Evolutionary conservation across 2,329 filamentous ascomycete genomes (phyloP).

Genomic region (Tolypocladium album): DNA sequence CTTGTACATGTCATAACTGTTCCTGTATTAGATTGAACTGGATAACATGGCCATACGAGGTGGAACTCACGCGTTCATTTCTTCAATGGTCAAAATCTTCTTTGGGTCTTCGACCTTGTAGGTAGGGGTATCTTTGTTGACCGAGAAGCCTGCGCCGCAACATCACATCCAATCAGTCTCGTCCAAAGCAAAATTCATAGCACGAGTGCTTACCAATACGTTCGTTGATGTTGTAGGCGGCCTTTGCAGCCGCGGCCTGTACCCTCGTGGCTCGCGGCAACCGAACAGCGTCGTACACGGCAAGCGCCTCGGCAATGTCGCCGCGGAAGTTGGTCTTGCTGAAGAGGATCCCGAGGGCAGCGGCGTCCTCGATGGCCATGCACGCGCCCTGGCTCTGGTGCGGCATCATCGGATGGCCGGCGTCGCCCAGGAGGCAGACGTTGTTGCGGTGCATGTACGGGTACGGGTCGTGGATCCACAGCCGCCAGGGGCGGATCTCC

Average conservation of each 20-base stretch:
- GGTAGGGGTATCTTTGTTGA: conserved; percentile 41
- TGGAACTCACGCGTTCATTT: conserved; percentile 51
- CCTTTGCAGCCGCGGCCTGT: conserved; percentile 45
- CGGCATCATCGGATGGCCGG: conserved; percentile 57
- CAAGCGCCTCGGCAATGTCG: conserved; percentile 34
- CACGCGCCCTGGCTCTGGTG: conserved; percentile 57
- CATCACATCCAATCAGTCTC: neutral
- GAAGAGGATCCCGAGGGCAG: conserved; percentile 52
- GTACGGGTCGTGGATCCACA: conserved; percentile 53
- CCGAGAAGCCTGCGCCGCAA: conserved; percentile 40
- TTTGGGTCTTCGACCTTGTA: conserved; percentile 54
- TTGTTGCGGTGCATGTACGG: conserved; percentile 40
- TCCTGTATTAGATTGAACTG: neutral
- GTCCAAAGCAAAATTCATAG: neutral
- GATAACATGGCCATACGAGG: too few species aligned
- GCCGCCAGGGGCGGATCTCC: conserved; percentile 54
- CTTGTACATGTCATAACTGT: conserved; percentile 47
- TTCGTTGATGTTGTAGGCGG: conserved; percentile 51
- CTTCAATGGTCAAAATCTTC: conserved; percentile 54
- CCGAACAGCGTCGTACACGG: conserved; percentile 40
- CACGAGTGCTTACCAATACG: conserved; percentile 36
- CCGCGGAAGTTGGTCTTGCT: conserved; percentile 33
- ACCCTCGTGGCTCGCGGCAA: conserved; percentile 44
- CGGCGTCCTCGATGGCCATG: conserved; percentile 55
- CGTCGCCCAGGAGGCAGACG: conserved; percentile 53